Evolutionary conservation across 495 filamentous ascomycete species (phyloP).

Genomic region (Penicillium paradoxum): DNA sequence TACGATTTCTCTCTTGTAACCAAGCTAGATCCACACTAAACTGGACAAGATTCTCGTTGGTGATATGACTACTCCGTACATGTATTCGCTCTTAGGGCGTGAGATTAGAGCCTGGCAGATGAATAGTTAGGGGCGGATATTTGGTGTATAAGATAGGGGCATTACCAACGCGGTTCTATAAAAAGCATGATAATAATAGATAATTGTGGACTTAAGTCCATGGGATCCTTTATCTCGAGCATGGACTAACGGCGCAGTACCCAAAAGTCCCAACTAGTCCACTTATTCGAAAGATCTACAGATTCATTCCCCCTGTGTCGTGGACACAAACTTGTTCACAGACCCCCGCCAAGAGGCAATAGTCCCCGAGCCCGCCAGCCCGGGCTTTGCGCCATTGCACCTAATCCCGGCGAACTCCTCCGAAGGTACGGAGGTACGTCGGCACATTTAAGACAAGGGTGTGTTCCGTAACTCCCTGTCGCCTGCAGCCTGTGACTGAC

Average conservation of each 20-base stretch:
- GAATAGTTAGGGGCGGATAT: too few species aligned
- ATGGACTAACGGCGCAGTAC: slow-evolving; percentile 10
- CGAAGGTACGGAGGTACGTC: background rate
- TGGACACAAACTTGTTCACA: background rate
- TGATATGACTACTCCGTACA: too few species aligned
- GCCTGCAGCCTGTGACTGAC: background rate
- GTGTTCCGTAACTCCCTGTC: too few species aligned
- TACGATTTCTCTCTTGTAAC: too few species aligned
- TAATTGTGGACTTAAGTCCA: slow-evolving; percentile 47
- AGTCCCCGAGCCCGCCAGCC: background rate
- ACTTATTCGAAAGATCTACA: slow-evolving; percentile 46
- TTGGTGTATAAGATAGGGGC: too few species aligned
- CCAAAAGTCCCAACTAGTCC: background rate
- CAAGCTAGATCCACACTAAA: too few species aligned
- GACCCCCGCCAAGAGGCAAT: slow-evolving; percentile 2
- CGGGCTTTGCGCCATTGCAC: background rate
- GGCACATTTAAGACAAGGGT: background rate
- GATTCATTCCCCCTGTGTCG: background rate
- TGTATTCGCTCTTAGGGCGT: too few species aligned
- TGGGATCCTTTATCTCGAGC: too few species aligned
- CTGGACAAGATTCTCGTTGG: too few species aligned
- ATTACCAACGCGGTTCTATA: too few species aligned
- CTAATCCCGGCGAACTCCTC: background rate
- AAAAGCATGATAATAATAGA: slow-evolving; percentile 26
- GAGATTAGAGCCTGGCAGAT: too few species aligned